Conservation (phyloP, 2,329 filamentous ascomycete species). For the Purpureocillium takamizusanense region DNA sequence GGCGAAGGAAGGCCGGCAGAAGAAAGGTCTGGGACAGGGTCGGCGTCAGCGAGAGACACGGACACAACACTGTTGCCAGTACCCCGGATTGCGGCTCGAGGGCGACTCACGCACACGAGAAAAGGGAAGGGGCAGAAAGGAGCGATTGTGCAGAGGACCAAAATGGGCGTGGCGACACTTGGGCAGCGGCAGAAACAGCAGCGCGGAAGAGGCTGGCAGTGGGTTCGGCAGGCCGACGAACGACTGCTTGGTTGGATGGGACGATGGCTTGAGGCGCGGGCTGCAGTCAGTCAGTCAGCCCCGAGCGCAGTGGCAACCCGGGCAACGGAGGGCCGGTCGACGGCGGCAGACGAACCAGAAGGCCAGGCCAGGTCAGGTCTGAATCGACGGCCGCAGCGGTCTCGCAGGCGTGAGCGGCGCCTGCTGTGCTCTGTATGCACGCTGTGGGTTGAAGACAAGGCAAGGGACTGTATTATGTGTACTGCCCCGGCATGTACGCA, state of each 20-base stretch:
- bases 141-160: background rate
- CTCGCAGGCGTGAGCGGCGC: constrained; percentile 1
- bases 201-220: too few relatives aligned
- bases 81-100: background rate
- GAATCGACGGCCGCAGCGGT: background rate
- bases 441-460: background rate
- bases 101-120: background rate
- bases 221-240: too few relatives aligned
- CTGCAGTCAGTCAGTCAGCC: too few relatives aligned
- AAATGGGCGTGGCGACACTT: background rate
- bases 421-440: background rate
- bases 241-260: background rate
- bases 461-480: too few relatives aligned
- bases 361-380: background rate
- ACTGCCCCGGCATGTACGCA: too few relatives aligned
- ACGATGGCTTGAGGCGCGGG: background rate
- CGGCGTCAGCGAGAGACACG: constrained; percentile 4
- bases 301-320: background rate
- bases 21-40: constrained; percentile 1
- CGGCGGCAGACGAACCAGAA: background rate
- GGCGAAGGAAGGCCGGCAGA: constrained; percentile 8
- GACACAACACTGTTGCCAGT: background rate
- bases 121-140: background rate
- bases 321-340: background rate
- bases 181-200: background rate